Evolutionary conservation across 441 rosid species (phyloP), one percentile per base, ranked within the genome.

Genomic region (Cnidoscolus chayamansa): DNA sequence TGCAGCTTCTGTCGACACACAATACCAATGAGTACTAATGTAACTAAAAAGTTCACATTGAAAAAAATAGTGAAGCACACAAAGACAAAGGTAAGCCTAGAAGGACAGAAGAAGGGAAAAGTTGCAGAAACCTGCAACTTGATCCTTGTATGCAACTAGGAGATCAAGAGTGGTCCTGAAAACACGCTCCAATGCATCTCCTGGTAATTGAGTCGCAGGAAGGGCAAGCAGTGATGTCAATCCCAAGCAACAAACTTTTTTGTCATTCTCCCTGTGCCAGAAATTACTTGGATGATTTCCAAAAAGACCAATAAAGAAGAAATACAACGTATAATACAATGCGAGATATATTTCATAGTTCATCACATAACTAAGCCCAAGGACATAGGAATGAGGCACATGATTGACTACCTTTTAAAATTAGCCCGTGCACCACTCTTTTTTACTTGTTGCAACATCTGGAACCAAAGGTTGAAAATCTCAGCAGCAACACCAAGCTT

Each of bases 221-320:
- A 93, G 96, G 55, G 81, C 84, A 76, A 95, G 89, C 20, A 95
- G 83, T 72, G 99, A 87, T 49, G 89, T 87, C 86, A 93, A 83
- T 19, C 99, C 99, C 89, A 93, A 82, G 84, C 95, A 89, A 85
- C 99, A 93, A 63, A 95, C 96, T 83, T 95, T 95, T 84, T 95
- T 95, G 78, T 89, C 97, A 80, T 93, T 89, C 70, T 88, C 98
- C 83, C 99, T 95, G 90, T 74, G 70, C 64, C 37, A 76, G 67
- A 83, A 47, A 71, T 47, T 25, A 71, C 48, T 70, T 25, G 31
- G 48, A 63, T 68, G 57, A 56, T 53, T 25, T 25, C 48, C 35
- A 59, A 37, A 59, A 50, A 74, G 54, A 43, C 30, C 35, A 67
- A 67, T 2, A 30, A 5, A 5, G 6, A 7, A 45, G 20, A 8